Evolutionary conservation across 148 eudicot species (phyloP).

Genomic region (Vaccinium myrtillus): DNA sequence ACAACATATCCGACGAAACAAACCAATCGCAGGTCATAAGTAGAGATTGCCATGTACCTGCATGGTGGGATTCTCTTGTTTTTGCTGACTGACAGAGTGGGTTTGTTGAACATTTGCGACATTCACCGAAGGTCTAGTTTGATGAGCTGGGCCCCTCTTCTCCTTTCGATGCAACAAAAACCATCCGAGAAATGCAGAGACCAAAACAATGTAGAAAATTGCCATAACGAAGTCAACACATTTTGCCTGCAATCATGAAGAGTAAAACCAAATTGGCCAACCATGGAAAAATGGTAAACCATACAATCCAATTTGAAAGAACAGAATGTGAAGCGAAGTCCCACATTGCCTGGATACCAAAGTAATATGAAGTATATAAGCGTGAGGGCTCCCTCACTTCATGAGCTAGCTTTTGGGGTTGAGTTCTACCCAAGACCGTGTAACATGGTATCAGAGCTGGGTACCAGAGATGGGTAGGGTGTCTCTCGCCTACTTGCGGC

Average conservation of each 20-base stretch:
- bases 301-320: not conserved
- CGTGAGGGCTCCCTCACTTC: too few species aligned
- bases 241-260: conserved; percentile 68
- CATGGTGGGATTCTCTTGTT: conserved; percentile 69
- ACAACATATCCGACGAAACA: not conserved
- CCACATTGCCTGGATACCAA: too few species aligned
- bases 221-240: conserved; percentile 81
- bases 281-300: not conserved
- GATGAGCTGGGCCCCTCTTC: conserved; percentile 45
- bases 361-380: too few species aligned
- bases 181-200: conserved; percentile 86
- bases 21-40: not conserved
- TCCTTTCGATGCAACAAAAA: conserved; percentile 65
- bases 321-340: not conserved
- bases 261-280: conserved; percentile 8
- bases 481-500: too few species aligned
- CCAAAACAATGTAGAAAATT: conserved; percentile 61
- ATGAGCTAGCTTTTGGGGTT: too few species aligned
- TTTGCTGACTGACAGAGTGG: conserved; percentile 46
- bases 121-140: conserved; percentile 66
- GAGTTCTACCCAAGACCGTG: too few species aligned
- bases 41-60: conserved; percentile 53
- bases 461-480: too few species aligned
- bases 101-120: conserved; percentile 39
- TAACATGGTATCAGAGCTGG: too few species aligned